Evolutionary conservation across 768 basidiomycete species (phyloP).

Genomic region (Lactifluus pinguis): DNA sequence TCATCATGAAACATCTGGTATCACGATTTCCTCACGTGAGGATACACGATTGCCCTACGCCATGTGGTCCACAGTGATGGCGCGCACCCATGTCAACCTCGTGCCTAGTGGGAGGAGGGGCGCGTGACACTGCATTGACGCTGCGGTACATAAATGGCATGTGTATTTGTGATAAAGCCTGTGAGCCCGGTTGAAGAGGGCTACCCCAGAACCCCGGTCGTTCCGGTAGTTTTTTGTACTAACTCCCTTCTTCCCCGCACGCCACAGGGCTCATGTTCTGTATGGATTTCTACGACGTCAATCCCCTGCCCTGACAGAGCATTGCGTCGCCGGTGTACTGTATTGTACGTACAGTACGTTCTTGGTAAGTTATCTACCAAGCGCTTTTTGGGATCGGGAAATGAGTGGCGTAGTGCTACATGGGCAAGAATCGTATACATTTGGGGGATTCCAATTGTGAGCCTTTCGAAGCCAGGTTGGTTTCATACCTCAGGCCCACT

Average conservation of each 20-base stretch:
- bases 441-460: too few relatives aligned
- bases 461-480: too few relatives aligned
- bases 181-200: neutral
- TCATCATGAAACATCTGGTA: neutral
- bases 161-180: neutral
- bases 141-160: neutral
- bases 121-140: neutral
- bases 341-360: neutral
- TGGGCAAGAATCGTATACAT: neutral
- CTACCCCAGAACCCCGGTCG: neutral
- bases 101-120: neutral
- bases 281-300: slow-evolving; percentile 10
- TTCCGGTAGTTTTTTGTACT: neutral
- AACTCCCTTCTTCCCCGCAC: neutral
- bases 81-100: neutral
- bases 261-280: slow-evolving; percentile 11
- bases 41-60: neutral
- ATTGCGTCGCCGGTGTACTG: neutral
- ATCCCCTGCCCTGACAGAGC: neutral
- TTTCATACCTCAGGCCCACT: neutral
- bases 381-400: neutral
- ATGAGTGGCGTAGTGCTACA: neutral
- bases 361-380: neutral
- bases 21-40: neutral
- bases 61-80: neutral